A percentile compares a stretch with the other conserved stretches of the same genome.
These are phyloP conservation scores for Fusarium lateritium DNA, from an alignment of 2,329 filamentous ascomycete species.

Conservation along the genomic window DNA sequence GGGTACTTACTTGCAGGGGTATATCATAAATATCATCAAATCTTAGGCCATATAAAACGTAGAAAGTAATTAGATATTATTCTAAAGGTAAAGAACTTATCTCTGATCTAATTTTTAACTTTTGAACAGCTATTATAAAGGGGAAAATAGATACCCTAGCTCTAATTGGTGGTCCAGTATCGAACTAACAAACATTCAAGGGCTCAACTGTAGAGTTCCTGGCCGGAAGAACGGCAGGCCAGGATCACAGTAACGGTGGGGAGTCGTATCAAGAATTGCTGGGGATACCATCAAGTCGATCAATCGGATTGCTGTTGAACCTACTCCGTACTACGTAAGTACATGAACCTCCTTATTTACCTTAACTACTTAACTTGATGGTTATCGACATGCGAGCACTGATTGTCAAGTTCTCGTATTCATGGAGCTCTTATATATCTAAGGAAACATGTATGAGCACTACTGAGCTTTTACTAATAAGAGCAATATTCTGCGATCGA, in stretches of 20 bases:
- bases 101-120: too few species aligned
- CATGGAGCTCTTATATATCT: neutral
- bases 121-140: too few species aligned
- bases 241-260: constrained; percentile 14
- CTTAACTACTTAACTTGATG: neutral
- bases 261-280: constrained; percentile 27
- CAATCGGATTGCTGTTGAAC: neutral
- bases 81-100: too few species aligned
- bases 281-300: neutral
- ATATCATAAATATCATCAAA: too few species aligned
- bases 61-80: too few species aligned
- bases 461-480: constrained; percentile 8
- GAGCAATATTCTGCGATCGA: constrained; percentile 1
- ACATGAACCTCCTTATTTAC: neutral
- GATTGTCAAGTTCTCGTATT: too few species aligned
- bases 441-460: neutral
- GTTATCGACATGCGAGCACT: too few species aligned
- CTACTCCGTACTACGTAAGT: neutral
- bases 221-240: constrained; percentile 1
- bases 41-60: too few species aligned
- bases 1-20: too few species aligned
- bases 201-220: neutral
- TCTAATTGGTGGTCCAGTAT: too few species aligned
- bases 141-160: too few species aligned
- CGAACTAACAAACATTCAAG: too few species aligned